Conservation (phyloP, 2,329 filamentous ascomycete genomes). For the Helminthosporium solani region DNA sequence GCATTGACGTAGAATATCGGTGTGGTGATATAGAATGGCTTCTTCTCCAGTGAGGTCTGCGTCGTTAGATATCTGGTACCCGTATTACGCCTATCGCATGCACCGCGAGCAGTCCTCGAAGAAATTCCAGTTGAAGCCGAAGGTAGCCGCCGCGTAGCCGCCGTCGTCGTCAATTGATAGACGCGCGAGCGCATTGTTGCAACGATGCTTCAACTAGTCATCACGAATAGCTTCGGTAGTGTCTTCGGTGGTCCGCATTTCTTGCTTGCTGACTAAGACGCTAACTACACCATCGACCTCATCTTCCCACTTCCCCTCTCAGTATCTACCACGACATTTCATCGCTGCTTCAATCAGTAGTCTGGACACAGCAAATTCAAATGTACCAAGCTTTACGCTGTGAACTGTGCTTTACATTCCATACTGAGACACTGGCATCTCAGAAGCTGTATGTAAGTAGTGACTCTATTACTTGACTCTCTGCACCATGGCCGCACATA, state of each 20-base stretch:
- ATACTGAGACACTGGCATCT: too few relatives aligned
- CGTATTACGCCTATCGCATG: conserved; percentile 21
- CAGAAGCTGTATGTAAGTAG: too few relatives aligned
- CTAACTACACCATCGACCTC: too few relatives aligned
- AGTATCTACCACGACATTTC: background rate
- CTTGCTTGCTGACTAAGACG: conserved; percentile 2
- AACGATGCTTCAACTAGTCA: conserved; percentile 14
- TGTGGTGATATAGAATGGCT: conserved; percentile 93
- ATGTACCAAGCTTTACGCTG: too few relatives aligned
- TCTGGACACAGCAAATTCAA: too few relatives aligned
- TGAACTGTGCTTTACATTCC: too few relatives aligned
- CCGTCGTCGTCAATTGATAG: conserved; percentile 16
- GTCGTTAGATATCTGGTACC: conserved; percentile 20
- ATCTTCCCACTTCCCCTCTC: background rate
- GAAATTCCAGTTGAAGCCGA: conserved; percentile 14
- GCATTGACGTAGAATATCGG: conserved; percentile 99
- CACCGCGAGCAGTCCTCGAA: conserved; percentile 27
- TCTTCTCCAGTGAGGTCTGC: conserved; percentile 45
- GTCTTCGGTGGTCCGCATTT: conserved; percentile 5
- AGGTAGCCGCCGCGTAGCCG: conserved; percentile 19
- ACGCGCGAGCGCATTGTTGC: conserved; percentile 34
- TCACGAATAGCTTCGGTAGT: conserved; percentile 10
- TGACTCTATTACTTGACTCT: too few relatives aligned
- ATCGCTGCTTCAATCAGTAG: too few relatives aligned
- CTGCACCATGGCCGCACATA: too few relatives aligned